Conservation (phyloP, 163 green algal genomes). For the Volvox carteri region DNA sequence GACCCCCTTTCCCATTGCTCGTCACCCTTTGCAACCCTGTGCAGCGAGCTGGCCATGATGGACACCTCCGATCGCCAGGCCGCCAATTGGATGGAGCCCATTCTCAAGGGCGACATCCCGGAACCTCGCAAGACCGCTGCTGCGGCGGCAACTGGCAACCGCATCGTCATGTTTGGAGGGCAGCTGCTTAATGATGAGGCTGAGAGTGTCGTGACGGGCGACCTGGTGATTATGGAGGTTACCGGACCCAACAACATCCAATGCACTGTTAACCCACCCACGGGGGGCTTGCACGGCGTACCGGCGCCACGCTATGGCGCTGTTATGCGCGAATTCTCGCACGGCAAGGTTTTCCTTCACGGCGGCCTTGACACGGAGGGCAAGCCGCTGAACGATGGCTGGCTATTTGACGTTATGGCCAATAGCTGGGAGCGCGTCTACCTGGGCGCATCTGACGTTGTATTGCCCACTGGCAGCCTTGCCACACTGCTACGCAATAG, state of each 20-base stretch:
- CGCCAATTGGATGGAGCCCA: slow-evolving; percentile 71
- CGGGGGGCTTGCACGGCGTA: background rate
- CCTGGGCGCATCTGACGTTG: slow-evolving; percentile 70
- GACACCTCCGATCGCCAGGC: slow-evolving; percentile 55
- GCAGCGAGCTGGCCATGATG: slow-evolving; percentile 59
- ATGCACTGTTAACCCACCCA: slow-evolving; percentile 56
- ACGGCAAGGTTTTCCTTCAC: slow-evolving; percentile 84
- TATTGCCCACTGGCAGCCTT: slow-evolving; percentile 68
- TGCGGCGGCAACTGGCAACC: slow-evolving; percentile 62
- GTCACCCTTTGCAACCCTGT: too few species aligned
- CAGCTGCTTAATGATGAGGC: slow-evolving; percentile 63
- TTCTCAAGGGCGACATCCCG: slow-evolving; percentile 71
- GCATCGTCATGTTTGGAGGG: slow-evolving; percentile 81
- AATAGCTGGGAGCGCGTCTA: slow-evolving; percentile 77
- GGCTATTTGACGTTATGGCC: slow-evolving; percentile 75
- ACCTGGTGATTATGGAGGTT: slow-evolving; percentile 78
- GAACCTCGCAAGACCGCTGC: slow-evolving; percentile 71
- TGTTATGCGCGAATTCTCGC: slow-evolving; percentile 65
- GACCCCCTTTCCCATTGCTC: too few species aligned
- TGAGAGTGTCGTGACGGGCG: slow-evolving; percentile 62
- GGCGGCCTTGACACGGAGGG: slow-evolving; percentile 76
- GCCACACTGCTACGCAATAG: slow-evolving; percentile 67
- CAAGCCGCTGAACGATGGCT: slow-evolving; percentile 84
- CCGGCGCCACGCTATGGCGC: slow-evolving; percentile 48
- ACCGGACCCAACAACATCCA: slow-evolving; percentile 63